Base-by-base conservation (phyloP, 1,284 basidiomycete species). In the Rhodotorula sp. region DNA sequence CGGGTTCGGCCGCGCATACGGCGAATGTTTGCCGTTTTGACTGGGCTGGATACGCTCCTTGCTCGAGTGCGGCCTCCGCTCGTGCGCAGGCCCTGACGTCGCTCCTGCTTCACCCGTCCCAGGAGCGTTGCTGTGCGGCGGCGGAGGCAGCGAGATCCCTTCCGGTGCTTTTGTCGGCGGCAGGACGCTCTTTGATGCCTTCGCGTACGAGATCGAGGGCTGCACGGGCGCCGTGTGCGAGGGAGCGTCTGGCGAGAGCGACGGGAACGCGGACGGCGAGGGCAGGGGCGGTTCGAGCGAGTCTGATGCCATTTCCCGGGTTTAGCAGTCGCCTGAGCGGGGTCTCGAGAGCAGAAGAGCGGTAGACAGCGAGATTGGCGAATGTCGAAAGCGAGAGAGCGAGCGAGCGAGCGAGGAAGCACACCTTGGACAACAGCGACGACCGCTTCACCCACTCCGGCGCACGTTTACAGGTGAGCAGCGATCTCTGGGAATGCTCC, bases 1-100 rank as follows among this genome's bases (percentile, higher is more conserved):
- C 31, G 47, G 40, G 16, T 44, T 44, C 30, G 56, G 63, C 31
- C 68, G 59, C 16, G 68, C 68, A 53, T 69, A 69, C 28, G 68
- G 68, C 44, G 63, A 65, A 46, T 69, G 59, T 28, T 51, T 28
- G 22, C 59, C 64, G 59, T 59, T 58, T 31, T 54, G 37, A 7
- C 48, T 48, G 10, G 62, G 55, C 51, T 65, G 63, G 22, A 47
- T 9, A n/a, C 62, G 59, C 30, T 61, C 59, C 20, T 37, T 54
- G 34, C 28, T 5, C 47, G 59, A 15, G 58, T 28, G 47, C 9
- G 26, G 26, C n/a, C 40, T 57, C 56, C 40, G 40, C 40, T 44
- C 40, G 40, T 44, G 10, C 40, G 40, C 40, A 13, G 40, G 11
- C 40, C 10, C 16, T 44, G 40, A 44, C 40, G 40, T 44, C 40